Base-by-base conservation (phyloP, 148 eudicot species). In the Fagopyrum homotropicum region DNA sequence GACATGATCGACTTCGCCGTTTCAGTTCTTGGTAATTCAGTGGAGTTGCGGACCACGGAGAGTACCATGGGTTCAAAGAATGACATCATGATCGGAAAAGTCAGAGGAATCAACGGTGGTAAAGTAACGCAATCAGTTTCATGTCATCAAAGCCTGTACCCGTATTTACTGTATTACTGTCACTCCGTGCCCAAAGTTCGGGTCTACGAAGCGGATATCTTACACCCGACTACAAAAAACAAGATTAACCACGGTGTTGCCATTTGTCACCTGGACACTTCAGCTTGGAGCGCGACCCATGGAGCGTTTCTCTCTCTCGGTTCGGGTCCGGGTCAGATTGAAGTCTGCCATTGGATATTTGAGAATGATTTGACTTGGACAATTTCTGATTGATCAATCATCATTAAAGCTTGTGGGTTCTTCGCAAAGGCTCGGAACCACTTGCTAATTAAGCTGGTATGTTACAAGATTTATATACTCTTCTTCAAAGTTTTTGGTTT, bases 301-400 rank as follows among this genome's bases (percentile, higher is more conserved):
- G 98, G 91, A 9, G 95, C 98, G 0, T 92, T 92, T 66, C 3
- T 87, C 43, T 83, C 91, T 15, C 83, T 92, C 17, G 98, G 98
- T 43, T 78, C 91, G 68, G 80, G 88, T 71, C 98, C 98, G 4
- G 96, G 98, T 9, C 85, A 88, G 78, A 92, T 92, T 48, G 98
- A 92, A 76, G 98, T 92, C 9, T 92, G 97, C 54, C 97, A 92
- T 74, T 92, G 97, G 97, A 92, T 92, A 49, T 92, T 90, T 75
- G 98, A 92, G 83, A 92, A 90, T 77, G 98, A 92, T 73, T 84
- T 92, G 81, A 87, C 93, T 48, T 92, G 98, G 98, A 72, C 89
- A 2, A 75, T 71, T 43, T 90, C 88, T 7, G 93, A 89, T 79
- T 69, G 48, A 45, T 29, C 7, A 19, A 60, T n/a, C 22, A 29